Conservation (phyloP, 768 basidiomycete species). For the Termitomyces heimii region DNA sequence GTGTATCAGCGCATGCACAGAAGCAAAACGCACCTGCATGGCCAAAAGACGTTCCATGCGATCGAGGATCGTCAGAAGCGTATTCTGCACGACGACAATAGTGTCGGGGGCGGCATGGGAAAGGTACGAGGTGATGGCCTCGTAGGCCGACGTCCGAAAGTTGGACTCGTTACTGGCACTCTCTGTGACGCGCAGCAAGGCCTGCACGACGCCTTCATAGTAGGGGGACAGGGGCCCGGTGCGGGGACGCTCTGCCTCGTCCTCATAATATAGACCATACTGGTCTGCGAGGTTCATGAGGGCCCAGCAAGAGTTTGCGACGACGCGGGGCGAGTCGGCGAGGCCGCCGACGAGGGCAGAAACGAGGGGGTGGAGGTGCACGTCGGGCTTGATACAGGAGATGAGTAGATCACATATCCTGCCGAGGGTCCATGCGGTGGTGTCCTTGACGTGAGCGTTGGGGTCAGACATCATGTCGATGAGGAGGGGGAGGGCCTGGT, state of each 20-base stretch:
- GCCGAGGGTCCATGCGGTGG: slow-evolving; percentile 96
- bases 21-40: slow-evolving; percentile 57
- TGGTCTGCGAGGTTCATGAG: slow-evolving; percentile 95
- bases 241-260: slow-evolving; percentile 48
- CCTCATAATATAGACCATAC: slow-evolving; percentile 61
- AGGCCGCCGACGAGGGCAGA: slow-evolving; percentile 79
- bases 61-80: slow-evolving; percentile 73
- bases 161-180: slow-evolving; percentile 86
- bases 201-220: slow-evolving; percentile 81
- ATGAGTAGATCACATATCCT: slow-evolving; percentile 90
- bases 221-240: slow-evolving; percentile 75
- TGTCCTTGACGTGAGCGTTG: slow-evolving; percentile 88
- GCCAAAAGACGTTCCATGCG: slow-evolving; percentile 85
- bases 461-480: slow-evolving; percentile 93
- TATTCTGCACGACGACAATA: slow-evolving; percentile 76
- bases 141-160: slow-evolving; percentile 92
- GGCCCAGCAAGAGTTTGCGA: slow-evolving; percentile 94
- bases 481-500: slow-evolving; percentile 89
- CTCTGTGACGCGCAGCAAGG: slow-evolving; percentile 82
- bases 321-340: slow-evolving; percentile 76
- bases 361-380: slow-evolving; percentile 80
- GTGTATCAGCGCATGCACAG: not conserved
- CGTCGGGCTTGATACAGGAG: slow-evolving; percentile 80
- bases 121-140: slow-evolving; percentile 87
- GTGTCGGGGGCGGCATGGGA: slow-evolving; percentile 76